A percentile compares a stretch with the other conserved stretches of the same genome.
Evolutionary conservation across 441 rosid species (phyloP).

Genomic region (Metrosideros polymorpha): DNA sequence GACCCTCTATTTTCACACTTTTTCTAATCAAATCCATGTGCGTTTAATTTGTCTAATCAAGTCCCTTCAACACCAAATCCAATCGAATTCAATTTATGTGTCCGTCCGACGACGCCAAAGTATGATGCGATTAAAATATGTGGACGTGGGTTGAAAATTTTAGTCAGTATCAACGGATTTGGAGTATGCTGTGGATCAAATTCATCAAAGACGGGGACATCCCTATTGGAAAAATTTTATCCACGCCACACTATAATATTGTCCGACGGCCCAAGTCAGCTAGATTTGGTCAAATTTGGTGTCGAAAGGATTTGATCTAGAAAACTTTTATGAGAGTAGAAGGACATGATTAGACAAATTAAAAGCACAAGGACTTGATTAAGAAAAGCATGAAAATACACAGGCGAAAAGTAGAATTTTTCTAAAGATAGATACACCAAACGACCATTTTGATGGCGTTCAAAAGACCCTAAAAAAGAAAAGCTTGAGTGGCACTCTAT

Average conservation of each 20-base stretch:
- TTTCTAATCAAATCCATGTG: background rate
- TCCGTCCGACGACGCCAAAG: background rate
- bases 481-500: background rate
- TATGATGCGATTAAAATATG: background rate
- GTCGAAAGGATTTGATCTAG: background rate
- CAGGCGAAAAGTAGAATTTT: background rate
- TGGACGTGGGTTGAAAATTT: background rate
- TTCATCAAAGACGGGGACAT: background rate
- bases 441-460: background rate
- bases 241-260: background rate
- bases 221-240: background rate
- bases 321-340: background rate
- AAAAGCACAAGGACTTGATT: background rate
- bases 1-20: background rate
- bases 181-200: background rate
- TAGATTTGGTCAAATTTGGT: background rate
- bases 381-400: background rate
- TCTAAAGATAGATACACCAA: too few species aligned
- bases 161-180: background rate
- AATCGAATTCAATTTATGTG: background rate
- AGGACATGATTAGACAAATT: background rate
- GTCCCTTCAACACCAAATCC: background rate
- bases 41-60: background rate
- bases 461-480: background rate
- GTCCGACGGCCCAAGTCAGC: fast-evolving